Evolutionary conservation across 345 rosid genomes (phyloP).

Genomic region (Arabidopsis arenosa): DNA sequence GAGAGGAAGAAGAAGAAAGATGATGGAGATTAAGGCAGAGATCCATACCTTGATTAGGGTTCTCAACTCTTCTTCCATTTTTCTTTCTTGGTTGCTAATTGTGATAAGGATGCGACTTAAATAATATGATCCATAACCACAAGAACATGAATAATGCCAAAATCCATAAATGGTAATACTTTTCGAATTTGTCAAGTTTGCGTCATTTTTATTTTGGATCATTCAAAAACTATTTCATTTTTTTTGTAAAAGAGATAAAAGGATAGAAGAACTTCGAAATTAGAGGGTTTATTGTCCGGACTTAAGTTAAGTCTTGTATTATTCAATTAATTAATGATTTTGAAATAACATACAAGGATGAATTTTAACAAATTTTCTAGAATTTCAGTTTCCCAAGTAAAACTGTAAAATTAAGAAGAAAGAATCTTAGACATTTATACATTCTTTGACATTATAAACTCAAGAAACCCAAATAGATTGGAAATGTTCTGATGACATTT

Average conservation of each 20-base stretch:
- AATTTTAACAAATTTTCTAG: conserved; percentile 14
- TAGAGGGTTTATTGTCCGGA: background rate
- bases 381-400: background rate
- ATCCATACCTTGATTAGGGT: conserved; percentile 59
- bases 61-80: conserved; percentile 39
- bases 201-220: background rate
- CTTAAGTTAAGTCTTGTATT: background rate
- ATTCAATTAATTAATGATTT: conserved; percentile 1
- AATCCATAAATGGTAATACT: background rate
- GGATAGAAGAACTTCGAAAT: background rate
- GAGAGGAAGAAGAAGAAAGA: conserved; percentile 60
- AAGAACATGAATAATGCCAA: conserved; percentile 9
- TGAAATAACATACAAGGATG: background rate
- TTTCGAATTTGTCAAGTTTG: conserved; percentile 4
- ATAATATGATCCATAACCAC: background rate
- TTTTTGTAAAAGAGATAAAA: background rate
- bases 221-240: no score
- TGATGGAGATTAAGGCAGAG: conserved; percentile 46
- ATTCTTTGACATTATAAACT: background rate
- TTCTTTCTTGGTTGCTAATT: conserved; percentile 14
- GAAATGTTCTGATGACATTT: conserved; percentile 5
- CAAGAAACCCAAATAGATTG: background rate
- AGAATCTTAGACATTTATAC: background rate
- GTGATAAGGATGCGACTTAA: background rate
- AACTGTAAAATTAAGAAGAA: background rate